Evolutionary conservation across 176 grass and related monocot genomes (phyloP).

Genomic region (Avena sativa): DNA sequence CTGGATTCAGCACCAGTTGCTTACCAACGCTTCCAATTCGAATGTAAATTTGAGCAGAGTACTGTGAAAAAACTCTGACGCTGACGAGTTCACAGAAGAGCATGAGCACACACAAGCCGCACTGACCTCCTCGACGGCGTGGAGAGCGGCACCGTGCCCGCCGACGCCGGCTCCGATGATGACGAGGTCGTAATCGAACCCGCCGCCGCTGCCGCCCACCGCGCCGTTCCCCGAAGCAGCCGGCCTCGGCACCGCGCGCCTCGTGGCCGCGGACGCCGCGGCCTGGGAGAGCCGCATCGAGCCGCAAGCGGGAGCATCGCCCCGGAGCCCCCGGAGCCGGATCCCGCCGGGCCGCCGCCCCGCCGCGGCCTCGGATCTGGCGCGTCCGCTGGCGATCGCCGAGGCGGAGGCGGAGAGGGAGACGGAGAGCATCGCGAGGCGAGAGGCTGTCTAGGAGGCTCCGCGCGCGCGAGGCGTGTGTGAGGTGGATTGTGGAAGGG

Average conservation of each 20-base stretch:
- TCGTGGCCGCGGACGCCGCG: slow-evolving; percentile 1
- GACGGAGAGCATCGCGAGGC: slow-evolving; percentile 52
- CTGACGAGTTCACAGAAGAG: not conserved
- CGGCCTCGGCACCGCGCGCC: slow-evolving; percentile 19
- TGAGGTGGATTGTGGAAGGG: not conserved
- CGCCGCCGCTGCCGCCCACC: slow-evolving; percentile 43
- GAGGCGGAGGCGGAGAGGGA: slow-evolving; percentile 50
- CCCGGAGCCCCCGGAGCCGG: slow-evolving; percentile 57
- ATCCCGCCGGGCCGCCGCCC: slow-evolving; percentile 12
- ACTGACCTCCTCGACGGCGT: slow-evolving; percentile 84
- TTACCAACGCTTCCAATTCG: not conserved
- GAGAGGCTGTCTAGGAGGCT: not conserved
- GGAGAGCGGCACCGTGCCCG: slow-evolving; percentile 79
- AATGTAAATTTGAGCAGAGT: not conserved
- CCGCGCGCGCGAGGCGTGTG: not conserved
- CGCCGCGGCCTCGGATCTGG: slow-evolving; percentile 34
- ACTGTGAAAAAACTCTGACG: not conserved
- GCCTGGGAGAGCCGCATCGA: slow-evolving; percentile 38
- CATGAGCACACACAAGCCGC: not conserved
- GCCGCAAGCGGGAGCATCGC: slow-evolving; percentile 40
- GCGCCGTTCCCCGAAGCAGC: slow-evolving; percentile 51
- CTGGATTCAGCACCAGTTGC: not conserved
- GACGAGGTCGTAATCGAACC: slow-evolving; percentile 86
- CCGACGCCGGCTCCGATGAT: slow-evolving; percentile 91
- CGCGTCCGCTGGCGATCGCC: slow-evolving; percentile 38